Conservation (phyloP, 345 rosid species). For the Hirschfeldia incana region DNA sequence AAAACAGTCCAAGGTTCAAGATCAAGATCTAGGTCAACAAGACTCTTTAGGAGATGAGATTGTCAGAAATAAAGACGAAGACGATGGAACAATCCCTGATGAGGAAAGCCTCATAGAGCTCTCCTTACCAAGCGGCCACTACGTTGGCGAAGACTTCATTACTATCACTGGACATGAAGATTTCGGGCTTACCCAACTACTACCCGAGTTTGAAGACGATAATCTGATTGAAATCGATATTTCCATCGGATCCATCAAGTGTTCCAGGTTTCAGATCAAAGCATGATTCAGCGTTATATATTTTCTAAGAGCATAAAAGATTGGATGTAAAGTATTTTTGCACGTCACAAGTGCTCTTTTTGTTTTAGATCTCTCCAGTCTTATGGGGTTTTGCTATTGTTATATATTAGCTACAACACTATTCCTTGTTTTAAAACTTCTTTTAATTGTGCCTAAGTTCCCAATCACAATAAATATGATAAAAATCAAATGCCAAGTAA, state of each 20-base stretch:
- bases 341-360: constrained; percentile 20
- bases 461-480: no score
- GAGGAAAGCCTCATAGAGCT: constrained; percentile 80
- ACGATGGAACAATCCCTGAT: constrained; percentile 57
- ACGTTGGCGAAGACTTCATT: constrained; percentile 35
- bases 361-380: constrained; percentile 1
- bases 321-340: constrained; percentile 14
- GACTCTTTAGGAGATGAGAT: constrained; percentile 37
- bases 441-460: no score
- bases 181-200: constrained; percentile 50
- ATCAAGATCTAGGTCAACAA: constrained; percentile 14
- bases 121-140: constrained; percentile 66
- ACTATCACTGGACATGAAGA: constrained; percentile 32
- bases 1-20: constrained; percentile 27
- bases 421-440: neutral
- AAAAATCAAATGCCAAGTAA: no score
- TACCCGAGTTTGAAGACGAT: constrained; percentile 71
- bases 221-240: constrained; percentile 85
- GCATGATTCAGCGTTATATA: constrained; percentile 32
- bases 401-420: constrained; percentile 11
- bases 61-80: neutral
- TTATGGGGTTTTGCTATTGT: constrained; percentile 11
- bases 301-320: neutral
- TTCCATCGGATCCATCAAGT: constrained; percentile 76
- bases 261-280: constrained; percentile 69